These are phyloP conservation scores for Physcia stellaris DNA, from an alignment of 495 filamentous ascomycete species.

Conservation along the genomic window DNA sequence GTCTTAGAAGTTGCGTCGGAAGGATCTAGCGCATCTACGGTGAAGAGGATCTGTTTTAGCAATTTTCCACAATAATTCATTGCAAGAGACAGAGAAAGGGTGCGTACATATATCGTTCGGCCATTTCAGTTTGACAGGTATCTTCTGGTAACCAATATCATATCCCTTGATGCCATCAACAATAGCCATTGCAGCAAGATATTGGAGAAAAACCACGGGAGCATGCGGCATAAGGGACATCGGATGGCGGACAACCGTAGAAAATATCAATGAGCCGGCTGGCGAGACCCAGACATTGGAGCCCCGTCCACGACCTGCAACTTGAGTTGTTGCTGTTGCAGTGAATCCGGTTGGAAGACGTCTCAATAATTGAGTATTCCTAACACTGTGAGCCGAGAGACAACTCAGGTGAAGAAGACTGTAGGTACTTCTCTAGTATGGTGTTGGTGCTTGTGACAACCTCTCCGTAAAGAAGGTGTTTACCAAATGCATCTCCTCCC, in stretches of 20 bases:
- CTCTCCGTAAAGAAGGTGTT: conserved; percentile 73
- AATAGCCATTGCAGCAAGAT: conserved; percentile 81
- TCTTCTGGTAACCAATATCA: conserved; percentile 51
- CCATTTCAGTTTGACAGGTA: conserved; percentile 90
- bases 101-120: conserved; percentile 77
- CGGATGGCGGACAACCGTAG: conserved; percentile 69
- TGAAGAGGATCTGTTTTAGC: not conserved
- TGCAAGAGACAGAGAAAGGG: not conserved
- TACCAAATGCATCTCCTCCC: conserved; percentile 55
- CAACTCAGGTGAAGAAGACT: not conserved
- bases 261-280: conserved; percentile 73
- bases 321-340: conserved; percentile 78
- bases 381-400: conserved; percentile 21
- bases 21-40: conserved; percentile 60
- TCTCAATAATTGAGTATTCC: conserved; percentile 64
- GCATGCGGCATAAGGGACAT: conserved; percentile 54
- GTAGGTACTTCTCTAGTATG: conserved; percentile 81
- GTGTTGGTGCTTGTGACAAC: conserved; percentile 92
- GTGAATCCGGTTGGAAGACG: conserved; percentile 73
- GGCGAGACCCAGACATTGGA: conserved; percentile 93
- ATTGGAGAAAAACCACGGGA: conserved; percentile 89
- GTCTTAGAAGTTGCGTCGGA: conserved; percentile 39
- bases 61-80: no score
- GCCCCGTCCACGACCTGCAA: conserved; percentile 84
- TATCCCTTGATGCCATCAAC: conserved; percentile 76